These are phyloP conservation scores for Leccinum boreale DNA, from an alignment of 768 basidiomycete genomes.

Conservation along the genomic window DNA sequence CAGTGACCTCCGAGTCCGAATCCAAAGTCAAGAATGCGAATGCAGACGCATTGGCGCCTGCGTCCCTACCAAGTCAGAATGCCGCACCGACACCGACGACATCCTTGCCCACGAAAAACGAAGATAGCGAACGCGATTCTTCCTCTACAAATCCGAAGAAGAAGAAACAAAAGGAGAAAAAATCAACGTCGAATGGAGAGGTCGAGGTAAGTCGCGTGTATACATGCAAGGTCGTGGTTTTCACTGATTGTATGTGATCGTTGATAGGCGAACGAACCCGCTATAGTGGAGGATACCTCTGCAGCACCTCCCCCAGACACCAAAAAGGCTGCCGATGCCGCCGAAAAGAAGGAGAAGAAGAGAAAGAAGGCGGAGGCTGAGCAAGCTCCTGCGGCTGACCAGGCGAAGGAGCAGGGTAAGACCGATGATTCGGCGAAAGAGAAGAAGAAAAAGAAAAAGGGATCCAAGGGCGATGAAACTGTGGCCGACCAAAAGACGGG, in stretches of 20 bases:
- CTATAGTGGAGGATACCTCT: not conserved
- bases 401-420: not conserved
- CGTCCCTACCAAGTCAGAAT: not conserved
- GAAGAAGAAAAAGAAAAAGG: slow-evolving; percentile 17
- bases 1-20: slow-evolving; percentile 27
- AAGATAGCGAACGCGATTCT: not conserved
- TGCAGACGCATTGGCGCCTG: not conserved
- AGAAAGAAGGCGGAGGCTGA: slow-evolving; percentile 1
- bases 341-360: not conserved
- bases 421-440: slow-evolving; percentile 8
- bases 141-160: slow-evolving; percentile 15
- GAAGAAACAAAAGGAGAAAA: slow-evolving; percentile 20
- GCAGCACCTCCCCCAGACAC: not conserved
- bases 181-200: slow-evolving; percentile 5
- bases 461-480: not conserved
- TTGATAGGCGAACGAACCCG: slow-evolving; percentile 3
- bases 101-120: slow-evolving; percentile 1
- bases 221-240: not conserved
- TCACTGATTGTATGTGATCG: slow-evolving; percentile 2
- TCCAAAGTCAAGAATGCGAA: not conserved
- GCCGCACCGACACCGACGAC: not conserved
- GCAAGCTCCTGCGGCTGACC: not conserved
- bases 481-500: not conserved
- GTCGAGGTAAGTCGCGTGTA: slow-evolving; percentile 15
- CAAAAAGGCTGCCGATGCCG: not conserved